phyloP scores from a whole-genome alignment of 352 stramenopile genomes.

The Phytophthora gonapodyides region DNA sequence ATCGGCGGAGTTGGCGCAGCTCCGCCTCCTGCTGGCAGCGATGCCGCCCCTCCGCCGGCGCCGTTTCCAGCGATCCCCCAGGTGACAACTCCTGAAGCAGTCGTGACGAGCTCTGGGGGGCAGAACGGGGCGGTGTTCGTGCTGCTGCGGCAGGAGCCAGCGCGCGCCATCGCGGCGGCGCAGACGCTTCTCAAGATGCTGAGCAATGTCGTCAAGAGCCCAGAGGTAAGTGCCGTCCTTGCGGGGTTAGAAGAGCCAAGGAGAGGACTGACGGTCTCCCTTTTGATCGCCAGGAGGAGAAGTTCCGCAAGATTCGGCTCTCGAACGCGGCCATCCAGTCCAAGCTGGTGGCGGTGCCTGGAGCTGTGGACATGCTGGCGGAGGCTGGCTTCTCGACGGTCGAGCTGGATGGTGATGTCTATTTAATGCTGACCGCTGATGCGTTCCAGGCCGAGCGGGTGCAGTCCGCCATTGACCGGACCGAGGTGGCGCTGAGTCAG shows the following conservation, averaged over 20 bases:
- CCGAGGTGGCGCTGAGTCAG: slow-evolving; percentile 71
- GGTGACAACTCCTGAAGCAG: slow-evolving; percentile 8
- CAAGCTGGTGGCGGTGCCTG: slow-evolving; percentile 64
- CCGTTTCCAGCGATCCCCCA: slow-evolving; percentile 26
- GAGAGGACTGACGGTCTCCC: neutral
- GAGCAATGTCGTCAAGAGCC: slow-evolving; percentile 64
- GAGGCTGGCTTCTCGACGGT: slow-evolving; percentile 60
- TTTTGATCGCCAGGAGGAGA: slow-evolving; percentile 53
- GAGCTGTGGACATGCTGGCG: slow-evolving; percentile 57
- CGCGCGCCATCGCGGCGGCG: slow-evolving; percentile 50
- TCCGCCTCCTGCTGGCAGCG: slow-evolving; percentile 4
- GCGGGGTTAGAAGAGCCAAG: neutral
- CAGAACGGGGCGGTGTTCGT: slow-evolving; percentile 64
- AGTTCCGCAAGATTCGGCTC: slow-evolving; percentile 71
- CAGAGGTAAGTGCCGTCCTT: slow-evolving; percentile 37
- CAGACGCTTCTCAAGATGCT: slow-evolving; percentile 79
- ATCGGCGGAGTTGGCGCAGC: slow-evolving; percentile 34
- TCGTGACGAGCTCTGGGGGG: slow-evolving; percentile 3
- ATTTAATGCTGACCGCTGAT: slow-evolving; percentile 57
- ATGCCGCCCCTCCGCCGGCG: slow-evolving; percentile 17
- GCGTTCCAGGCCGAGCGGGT: slow-evolving; percentile 48
- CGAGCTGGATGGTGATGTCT: slow-evolving; percentile 50
- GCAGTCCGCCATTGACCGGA: slow-evolving; percentile 60
- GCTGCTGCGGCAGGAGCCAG: slow-evolving; percentile 58
- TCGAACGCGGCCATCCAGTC: slow-evolving; percentile 62